A percentile compares a stretch with the other conserved stretches of the same genome.
These are phyloP conservation scores for Exophiala mesophila DNA, from an alignment of 2,329 filamentous ascomycete species.

Conservation along the genomic window DNA sequence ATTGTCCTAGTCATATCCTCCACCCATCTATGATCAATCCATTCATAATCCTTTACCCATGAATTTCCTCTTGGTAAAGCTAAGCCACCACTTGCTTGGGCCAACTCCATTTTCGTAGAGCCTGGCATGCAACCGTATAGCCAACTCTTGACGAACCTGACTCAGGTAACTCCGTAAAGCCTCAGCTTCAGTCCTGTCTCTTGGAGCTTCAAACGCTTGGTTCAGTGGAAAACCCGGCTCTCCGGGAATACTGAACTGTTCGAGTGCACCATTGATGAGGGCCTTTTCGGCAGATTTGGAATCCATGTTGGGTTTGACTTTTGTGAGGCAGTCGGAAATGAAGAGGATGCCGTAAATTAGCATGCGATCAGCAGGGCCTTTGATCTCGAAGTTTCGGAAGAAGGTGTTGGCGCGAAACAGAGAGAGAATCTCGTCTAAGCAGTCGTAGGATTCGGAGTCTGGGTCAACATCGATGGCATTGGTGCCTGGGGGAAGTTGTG, in stretches of 20 bases:
- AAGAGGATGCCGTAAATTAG: slow-evolving; percentile 96
- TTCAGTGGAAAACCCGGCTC: slow-evolving; percentile 91
- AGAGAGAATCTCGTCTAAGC: slow-evolving; percentile 85
- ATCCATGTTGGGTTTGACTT: slow-evolving; percentile 71
- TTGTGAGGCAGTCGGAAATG: slow-evolving; percentile 81
- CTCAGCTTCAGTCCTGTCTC: slow-evolving; percentile 84
- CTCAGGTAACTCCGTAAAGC: slow-evolving; percentile 69
- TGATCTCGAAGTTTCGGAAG: slow-evolving; percentile 99
- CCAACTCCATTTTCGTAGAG: slow-evolving; percentile 73
- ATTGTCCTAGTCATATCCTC: neutral
- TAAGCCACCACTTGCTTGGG: slow-evolving; percentile 90
- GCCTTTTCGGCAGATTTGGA: slow-evolving; percentile 66
- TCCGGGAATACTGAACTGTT: slow-evolving; percentile 91
- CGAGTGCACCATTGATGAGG: slow-evolving; percentile 83
- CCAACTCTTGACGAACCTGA: slow-evolving; percentile 90
- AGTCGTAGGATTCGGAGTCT: slow-evolving; percentile 89
- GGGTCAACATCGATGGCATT: slow-evolving; percentile 59
- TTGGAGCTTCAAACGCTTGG: slow-evolving; percentile 89
- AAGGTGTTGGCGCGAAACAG: slow-evolving; percentile 98
- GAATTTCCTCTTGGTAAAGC: slow-evolving; percentile 98
- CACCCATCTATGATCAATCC: neutral
- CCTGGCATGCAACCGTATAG: slow-evolving; percentile 71
- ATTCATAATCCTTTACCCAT: slow-evolving; percentile 85
- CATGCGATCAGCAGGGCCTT: slow-evolving; percentile 87
- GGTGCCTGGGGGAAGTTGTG: slow-evolving; percentile 56